Conservation (phyloP, 768 basidiomycete genomes). For the Mycena rosella region DNA sequence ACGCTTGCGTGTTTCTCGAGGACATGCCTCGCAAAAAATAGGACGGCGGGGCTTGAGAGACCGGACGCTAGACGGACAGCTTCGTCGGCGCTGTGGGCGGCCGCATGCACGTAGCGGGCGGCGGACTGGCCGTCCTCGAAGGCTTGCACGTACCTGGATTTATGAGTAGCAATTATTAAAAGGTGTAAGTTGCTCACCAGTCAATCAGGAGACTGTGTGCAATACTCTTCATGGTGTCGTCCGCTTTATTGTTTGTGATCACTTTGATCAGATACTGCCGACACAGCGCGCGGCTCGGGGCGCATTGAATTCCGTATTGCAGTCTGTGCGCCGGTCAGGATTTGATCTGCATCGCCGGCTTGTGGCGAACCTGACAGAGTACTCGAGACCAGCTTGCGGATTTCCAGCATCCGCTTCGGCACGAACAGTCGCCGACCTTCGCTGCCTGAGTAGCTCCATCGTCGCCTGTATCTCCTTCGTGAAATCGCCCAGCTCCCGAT, state of each 20-base stretch:
- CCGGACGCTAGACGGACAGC: not conserved
- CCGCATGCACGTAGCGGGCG: slow-evolving; percentile 36
- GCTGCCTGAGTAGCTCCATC: not conserved
- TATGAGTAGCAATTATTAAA: not conserved
- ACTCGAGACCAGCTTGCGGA: slow-evolving; percentile 29
- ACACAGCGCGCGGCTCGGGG: slow-evolving; percentile 27
- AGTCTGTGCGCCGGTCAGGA: slow-evolving; percentile 3
- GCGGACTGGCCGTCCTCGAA: not conserved
- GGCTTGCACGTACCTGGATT: not conserved
- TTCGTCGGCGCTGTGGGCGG: slow-evolving; percentile 26
- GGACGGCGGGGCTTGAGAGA: not conserved
- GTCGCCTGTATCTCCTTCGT: not conserved
- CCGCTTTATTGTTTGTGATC: slow-evolving; percentile 27
- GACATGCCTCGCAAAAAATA: not conserved
- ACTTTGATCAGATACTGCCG: slow-evolving; percentile 33
- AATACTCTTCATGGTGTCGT: slow-evolving; percentile 18
- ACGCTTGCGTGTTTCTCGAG: not conserved
- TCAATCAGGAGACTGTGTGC: slow-evolving; percentile 38
- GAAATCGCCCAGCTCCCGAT: not conserved
- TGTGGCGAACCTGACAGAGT: slow-evolving; percentile 32
- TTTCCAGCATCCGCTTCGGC: slow-evolving; percentile 37
- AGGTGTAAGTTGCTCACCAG: slow-evolving; percentile 12
- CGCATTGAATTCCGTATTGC: slow-evolving; percentile 31
- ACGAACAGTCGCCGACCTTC: slow-evolving; percentile 6
- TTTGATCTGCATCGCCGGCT: not conserved